Conservation (phyloP, 257 asterid species). For the Primulina huaijiensis region DNA sequence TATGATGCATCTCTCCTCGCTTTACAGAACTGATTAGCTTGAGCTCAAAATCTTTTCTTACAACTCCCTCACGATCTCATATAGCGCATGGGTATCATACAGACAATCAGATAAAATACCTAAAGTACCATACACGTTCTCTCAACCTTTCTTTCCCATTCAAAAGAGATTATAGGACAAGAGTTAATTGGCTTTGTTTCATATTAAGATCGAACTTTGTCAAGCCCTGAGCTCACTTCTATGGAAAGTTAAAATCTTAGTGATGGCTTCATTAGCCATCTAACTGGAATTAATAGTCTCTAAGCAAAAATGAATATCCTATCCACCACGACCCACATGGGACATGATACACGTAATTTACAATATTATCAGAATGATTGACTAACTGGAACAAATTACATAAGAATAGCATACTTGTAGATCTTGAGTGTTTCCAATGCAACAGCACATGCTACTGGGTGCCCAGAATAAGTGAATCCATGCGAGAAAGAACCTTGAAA, state of each 20-base stretch:
- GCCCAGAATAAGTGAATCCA: slow-evolving; percentile 99
- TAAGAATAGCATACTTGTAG: slow-evolving; percentile 57
- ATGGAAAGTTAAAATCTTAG: background rate
- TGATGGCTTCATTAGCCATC: background rate
- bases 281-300: background rate
- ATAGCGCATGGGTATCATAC: background rate
- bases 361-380: background rate
- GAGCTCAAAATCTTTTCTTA: background rate
- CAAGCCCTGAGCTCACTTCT: background rate
- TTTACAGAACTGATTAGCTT: background rate
- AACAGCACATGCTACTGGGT: slow-evolving; percentile 95
- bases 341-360: background rate
- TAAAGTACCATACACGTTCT: too few relatives aligned
- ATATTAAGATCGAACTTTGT: background rate
- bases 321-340: background rate
- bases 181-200: background rate
- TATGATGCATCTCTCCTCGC: background rate
- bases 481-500: slow-evolving; percentile 76
- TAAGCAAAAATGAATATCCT: background rate
- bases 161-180: background rate
- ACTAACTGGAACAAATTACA: background rate
- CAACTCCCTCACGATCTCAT: background rate
- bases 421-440: slow-evolving; percentile 87
- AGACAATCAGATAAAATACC: background rate
- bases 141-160: background rate